Conservation (phyloP, 73 alveolate species). For the Diophrys sp. region DNA sequence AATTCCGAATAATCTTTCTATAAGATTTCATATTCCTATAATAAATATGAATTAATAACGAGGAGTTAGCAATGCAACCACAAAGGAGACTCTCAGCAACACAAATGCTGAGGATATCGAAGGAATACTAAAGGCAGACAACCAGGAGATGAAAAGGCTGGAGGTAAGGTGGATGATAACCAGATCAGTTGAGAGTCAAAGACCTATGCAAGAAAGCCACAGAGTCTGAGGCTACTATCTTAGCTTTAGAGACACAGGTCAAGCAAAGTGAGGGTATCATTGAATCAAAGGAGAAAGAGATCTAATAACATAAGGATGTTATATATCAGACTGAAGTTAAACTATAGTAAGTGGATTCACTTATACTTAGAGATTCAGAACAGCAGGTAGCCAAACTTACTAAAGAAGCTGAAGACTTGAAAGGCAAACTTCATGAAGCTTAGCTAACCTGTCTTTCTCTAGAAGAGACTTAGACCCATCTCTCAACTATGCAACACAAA, state of each 20-base stretch:
- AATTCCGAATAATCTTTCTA: too few relatives aligned
- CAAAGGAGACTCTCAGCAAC: too few relatives aligned
- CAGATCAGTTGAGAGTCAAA: not conserved
- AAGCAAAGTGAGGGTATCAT: not conserved
- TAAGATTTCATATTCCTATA: too few relatives aligned
- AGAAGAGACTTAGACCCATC: not conserved
- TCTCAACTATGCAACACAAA: too few relatives aligned
- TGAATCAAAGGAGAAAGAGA: not conserved
- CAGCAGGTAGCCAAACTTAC: not conserved
- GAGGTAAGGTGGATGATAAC: too few relatives aligned
- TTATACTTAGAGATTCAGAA: not conserved
- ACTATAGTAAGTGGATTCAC: too few relatives aligned
- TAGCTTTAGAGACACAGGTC: not conserved
- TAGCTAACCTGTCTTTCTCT: not conserved
- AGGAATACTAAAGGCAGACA: not conserved
- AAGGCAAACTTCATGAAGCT: not conserved
- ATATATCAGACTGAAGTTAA: not conserved
- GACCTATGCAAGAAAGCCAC: not conserved
- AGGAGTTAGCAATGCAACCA: too few relatives aligned
- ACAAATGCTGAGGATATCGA: not conserved
- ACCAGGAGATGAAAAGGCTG: too few relatives aligned
- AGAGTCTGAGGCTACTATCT: not conserved
- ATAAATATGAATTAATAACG: too few relatives aligned
- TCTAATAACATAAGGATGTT: not conserved
- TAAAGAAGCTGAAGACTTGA: not conserved